A percentile compares a stretch with the other conserved stretches of the same genome.
phyloP scores from a whole-genome alignment of 768 basidiomycete genomes.

The Xanthoconium purpureum region DNA sequence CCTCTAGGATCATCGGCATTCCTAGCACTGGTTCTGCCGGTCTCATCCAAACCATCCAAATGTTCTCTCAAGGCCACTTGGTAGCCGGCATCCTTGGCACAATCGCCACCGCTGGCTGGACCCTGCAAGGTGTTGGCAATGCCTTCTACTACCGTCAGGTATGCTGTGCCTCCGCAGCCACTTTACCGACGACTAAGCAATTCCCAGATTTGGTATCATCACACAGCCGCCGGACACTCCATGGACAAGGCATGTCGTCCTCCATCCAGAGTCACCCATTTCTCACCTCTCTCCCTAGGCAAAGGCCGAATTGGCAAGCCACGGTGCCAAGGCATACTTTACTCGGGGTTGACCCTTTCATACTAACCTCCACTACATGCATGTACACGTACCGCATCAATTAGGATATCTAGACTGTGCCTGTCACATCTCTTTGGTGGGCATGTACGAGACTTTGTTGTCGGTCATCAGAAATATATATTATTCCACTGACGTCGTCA shows the following conservation, averaged over 20 bases:
- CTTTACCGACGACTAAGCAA: conserved; percentile 3
- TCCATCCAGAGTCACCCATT: not conserved
- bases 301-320: conserved; percentile 75
- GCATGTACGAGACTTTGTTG: not conserved
- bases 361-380: conserved; percentile 9
- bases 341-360: conserved; percentile 58
- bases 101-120: conserved; percentile 85
- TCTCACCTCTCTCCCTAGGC: conserved; percentile 47
- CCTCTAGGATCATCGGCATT: conserved; percentile 84
- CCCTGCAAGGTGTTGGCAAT: conserved; percentile 78
- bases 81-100: conserved; percentile 79
- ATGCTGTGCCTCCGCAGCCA: conserved; percentile 23
- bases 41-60: conserved; percentile 86
- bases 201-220: conserved; percentile 69
- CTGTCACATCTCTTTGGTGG: not conserved
- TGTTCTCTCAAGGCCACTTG: conserved; percentile 69
- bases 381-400: conserved; percentile 20
- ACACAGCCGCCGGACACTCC: conserved; percentile 81
- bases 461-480: conserved; percentile 11
- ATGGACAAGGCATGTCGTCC: conserved; percentile 67
- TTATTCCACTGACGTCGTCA: conserved; percentile 10
- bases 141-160: conserved; percentile 80
- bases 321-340: conserved; percentile 88
- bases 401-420: conserved; percentile 1
- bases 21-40: conserved; percentile 96